These are phyloP conservation scores for Bruguiera sexangula DNA, from an alignment of 345 rosid genomes.

Conservation along the genomic window DNA sequence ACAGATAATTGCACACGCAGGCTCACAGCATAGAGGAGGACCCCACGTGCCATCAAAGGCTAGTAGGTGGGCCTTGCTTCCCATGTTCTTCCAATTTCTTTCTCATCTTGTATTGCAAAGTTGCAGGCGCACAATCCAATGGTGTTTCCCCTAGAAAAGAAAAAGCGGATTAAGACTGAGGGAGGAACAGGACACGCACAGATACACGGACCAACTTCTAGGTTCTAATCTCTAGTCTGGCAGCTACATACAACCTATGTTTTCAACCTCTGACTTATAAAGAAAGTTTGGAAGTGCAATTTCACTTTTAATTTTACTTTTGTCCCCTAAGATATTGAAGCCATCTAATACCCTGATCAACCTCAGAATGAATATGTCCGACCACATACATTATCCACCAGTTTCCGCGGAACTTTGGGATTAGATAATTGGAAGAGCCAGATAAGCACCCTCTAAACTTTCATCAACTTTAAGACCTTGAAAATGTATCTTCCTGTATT, in stretches of 20 bases:
- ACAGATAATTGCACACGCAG: constrained; percentile 17
- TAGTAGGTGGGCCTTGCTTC: constrained; percentile 12
- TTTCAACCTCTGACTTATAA: background rate
- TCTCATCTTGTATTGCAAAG: constrained; percentile 80
- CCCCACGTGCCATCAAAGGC: background rate
- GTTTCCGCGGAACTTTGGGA: background rate
- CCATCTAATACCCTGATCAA: background rate
- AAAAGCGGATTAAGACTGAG: background rate
- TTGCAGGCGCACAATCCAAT: constrained; percentile 83
- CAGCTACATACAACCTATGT: too few species aligned
- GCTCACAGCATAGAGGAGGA: background rate
- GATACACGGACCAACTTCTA: background rate
- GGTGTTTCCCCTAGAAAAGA: constrained; percentile 71
- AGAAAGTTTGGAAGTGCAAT: background rate
- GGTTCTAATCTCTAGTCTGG: too few species aligned
- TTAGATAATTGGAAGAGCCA: background rate
- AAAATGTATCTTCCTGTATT: background rate
- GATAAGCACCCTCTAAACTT: background rate
- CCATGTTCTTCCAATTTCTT: constrained; percentile 49
- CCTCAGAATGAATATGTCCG: background rate
- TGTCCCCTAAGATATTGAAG: too few species aligned
- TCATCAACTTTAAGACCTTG: background rate
- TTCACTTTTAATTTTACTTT: background rate
- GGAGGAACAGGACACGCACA: background rate
- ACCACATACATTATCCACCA: background rate